Base-by-base conservation (phyloP, 1,139 yeast genomes). In the Pichia sp. region DNA sequence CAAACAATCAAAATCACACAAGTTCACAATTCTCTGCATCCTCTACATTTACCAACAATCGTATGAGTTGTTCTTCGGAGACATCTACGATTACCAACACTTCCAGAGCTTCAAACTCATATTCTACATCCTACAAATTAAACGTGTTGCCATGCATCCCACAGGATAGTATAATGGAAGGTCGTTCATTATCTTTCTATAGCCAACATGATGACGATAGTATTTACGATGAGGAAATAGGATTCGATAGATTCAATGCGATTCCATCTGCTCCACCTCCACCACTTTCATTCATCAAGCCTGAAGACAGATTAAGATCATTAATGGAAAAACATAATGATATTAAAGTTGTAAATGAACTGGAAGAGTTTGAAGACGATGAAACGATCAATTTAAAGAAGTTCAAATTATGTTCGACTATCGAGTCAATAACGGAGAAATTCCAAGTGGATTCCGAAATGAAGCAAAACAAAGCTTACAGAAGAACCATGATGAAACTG, bases 231-330 rank as follows among this genome's bases (percentile, higher is more conserved):
- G 17, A 28, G 22, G 21, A 32, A 20, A 18, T 5, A 17, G 19
- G 27, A 12, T 11, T 33, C 14, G 24, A 36, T 15, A 44, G 38
- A 35, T 50, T 50, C 15, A 19, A 7, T 1, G 21, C 15, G 1
- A 50, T 50, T 3, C 51, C 51, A 14, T 39, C 43, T 17, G 46
- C 53, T 11, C 53, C 53, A 9, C 51, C 51, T n/a, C 48, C 46
- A 12, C 53, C 53, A 14, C 12, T 14, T 34, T 19, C 44, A 5
- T 15, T n/a, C 3, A 27, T 41, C 10, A 45, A 34, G 24, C 30
- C 45, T 1, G 41, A 39, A 3, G 51, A 50, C 4, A 45, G 42
- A 17, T 24, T 51, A n/a, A 38, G 43, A 34, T 38, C 43, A 12
- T 34, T 45, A 4, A 14, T 41, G 11, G 21, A 45, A 18, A 15